These are phyloP conservation scores for Komagataella pastoris DNA, from an alignment of 805 yeast genomes.

Conservation along the genomic window DNA sequence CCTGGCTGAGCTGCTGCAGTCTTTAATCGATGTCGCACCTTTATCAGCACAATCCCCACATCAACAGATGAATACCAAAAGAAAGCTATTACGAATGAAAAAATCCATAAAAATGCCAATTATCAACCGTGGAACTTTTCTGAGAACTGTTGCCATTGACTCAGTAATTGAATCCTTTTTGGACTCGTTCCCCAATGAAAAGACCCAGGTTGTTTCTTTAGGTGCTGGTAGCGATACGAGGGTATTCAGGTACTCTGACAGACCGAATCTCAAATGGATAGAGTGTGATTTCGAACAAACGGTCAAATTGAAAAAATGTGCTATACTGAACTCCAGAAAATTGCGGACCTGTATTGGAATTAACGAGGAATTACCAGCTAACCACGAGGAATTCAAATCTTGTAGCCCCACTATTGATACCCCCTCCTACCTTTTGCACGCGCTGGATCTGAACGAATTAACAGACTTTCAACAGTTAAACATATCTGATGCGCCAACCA, in stretches of 20 bases:
- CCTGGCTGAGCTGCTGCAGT: conserved; percentile 18
- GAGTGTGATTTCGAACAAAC: conserved; percentile 57
- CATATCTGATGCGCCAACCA: conserved; percentile 30
- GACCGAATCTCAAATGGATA: conserved; percentile 23
- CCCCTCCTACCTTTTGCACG: conserved; percentile 34
- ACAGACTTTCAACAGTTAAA: conserved; percentile 4
- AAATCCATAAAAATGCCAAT: conserved; percentile 38
- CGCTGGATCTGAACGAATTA: conserved; percentile 37
- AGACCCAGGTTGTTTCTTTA: conserved; percentile 47
- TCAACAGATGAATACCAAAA: conserved; percentile 12
- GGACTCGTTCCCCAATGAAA: conserved; percentile 7
- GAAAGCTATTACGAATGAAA: conserved; percentile 26
- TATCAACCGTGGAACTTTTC: conserved; percentile 59
- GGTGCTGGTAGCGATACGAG: conserved; percentile 80
- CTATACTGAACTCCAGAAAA: conserved; percentile 21
- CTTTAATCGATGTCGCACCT: conserved; percentile 24
- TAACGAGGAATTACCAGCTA: conserved; percentile 7
- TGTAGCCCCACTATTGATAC: conserved; percentile 21
- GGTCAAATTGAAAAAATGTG: conserved; percentile 33
- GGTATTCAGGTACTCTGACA: conserved; percentile 24
- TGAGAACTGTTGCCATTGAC: conserved; percentile 44
- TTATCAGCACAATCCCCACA: conserved; percentile 24
- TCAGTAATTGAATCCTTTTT: conserved; percentile 28
- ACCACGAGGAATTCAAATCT: conserved; percentile 10
- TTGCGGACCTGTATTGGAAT: conserved; percentile 16